Percentiles rank a stretch among this genome's conserved stretches.
Conservation (phyloP, 75 land plant species). For the Adiantum capillusveneris region DNA sequence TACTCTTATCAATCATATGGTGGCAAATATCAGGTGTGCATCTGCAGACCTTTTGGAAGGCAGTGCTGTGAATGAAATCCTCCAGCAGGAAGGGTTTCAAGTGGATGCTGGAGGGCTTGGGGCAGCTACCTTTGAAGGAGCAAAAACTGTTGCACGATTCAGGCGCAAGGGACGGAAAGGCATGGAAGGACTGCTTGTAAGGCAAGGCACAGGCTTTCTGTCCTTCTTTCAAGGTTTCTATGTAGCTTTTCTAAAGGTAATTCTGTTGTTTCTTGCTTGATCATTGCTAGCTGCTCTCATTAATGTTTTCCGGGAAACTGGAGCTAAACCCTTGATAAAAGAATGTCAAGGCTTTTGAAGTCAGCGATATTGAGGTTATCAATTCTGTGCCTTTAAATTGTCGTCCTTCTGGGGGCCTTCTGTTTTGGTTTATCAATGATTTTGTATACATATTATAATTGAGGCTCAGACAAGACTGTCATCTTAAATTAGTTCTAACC, state of each 20-base stretch:
- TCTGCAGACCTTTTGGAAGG: slow-evolving; percentile 25
- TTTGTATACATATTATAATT: no score
- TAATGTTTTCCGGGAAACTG: no score
- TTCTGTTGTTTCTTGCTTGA: no score
- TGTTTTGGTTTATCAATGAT: no score
- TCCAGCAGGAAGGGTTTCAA: neutral
- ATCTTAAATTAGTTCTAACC: no score
- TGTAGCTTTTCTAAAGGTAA: slow-evolving; percentile 42
- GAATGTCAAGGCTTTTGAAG: no score
- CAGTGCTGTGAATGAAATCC: slow-evolving; percentile 8
- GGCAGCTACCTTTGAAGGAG: slow-evolving; percentile 38
- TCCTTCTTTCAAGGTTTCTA: slow-evolving; percentile 33
- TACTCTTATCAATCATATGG: slow-evolving; percentile 28
- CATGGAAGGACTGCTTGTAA: slow-evolving; percentile 39
- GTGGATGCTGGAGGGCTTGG: slow-evolving; percentile 39
- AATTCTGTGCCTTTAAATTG: no score
- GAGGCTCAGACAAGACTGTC: no score
- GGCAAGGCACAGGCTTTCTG: slow-evolving; percentile 27
- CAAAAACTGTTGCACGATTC: slow-evolving; percentile 15
- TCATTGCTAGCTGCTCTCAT: no score
- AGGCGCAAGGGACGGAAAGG: slow-evolving; percentile 37
- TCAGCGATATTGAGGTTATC: no score
- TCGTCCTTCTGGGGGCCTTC: no score
- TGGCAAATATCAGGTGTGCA: slow-evolving; percentile 10
- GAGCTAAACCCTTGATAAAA: no score